A percentile compares a stretch with the other conserved stretches of the same genome.
Conservation (phyloP, 495 filamentous ascomycete genomes). For the Aspergillus panamensis region DNA sequence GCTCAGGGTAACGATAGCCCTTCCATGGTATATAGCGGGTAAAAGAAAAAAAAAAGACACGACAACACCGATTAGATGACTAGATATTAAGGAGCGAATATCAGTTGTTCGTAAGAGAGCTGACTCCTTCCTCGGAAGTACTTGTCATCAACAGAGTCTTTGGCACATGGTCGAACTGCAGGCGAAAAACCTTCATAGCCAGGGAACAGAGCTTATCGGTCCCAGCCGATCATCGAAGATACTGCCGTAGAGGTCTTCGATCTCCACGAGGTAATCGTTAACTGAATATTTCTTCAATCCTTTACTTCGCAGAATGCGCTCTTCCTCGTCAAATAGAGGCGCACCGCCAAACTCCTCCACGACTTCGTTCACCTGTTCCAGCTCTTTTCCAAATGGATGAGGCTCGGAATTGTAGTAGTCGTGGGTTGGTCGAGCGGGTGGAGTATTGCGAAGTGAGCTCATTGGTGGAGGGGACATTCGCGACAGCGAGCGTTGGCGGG, state of each 20-base stretch:
- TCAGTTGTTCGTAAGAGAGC: slow-evolving; percentile 24
- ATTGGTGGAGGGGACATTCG: slow-evolving; percentile 46
- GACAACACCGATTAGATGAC: slow-evolving; percentile 5
- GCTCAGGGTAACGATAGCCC: slow-evolving; percentile 10
- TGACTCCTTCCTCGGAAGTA: not conserved
- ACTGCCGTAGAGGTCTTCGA: slow-evolving; percentile 62
- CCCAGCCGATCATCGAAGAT: slow-evolving; percentile 47
- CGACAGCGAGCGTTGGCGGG: slow-evolving; percentile 63
- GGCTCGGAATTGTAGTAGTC: slow-evolving; percentile 45
- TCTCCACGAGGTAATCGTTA: slow-evolving; percentile 80
- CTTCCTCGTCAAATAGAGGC: slow-evolving; percentile 68
- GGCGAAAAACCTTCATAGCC: slow-evolving; percentile 35
- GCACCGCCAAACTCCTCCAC: slow-evolving; percentile 77
- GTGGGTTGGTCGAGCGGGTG: slow-evolving; percentile 35
- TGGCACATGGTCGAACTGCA: no score
- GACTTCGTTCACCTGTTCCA: slow-evolving; percentile 58
- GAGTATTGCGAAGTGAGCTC: slow-evolving; percentile 31
- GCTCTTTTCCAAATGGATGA: slow-evolving; percentile 51
- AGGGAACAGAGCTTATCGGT: slow-evolving; percentile 33
- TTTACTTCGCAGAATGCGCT: slow-evolving; percentile 57
- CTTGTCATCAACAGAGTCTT: not conserved
- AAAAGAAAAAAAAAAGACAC: slow-evolving; percentile 9
- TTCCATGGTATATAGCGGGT: slow-evolving; percentile 24
- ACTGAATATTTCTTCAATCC: slow-evolving; percentile 73
- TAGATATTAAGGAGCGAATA: slow-evolving; percentile 25